phyloP scores from a whole-genome alignment of 2,329 filamentous ascomycete genomes.

The Gliomastix tumulicola region DNA sequence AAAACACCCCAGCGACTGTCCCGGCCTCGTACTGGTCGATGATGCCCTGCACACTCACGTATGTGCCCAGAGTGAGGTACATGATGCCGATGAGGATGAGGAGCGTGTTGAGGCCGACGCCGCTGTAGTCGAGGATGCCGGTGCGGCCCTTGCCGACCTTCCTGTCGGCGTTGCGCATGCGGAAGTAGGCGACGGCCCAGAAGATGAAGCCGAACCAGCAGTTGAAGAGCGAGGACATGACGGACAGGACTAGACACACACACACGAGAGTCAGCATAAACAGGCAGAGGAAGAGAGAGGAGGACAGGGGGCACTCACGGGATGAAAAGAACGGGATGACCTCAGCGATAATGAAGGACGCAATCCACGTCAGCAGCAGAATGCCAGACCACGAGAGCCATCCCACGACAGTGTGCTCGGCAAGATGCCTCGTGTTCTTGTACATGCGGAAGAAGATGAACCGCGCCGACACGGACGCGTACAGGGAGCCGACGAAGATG shows the following conservation, averaged over 20 bases:
- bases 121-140: slow-evolving; percentile 38
- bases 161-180: slow-evolving; percentile 62
- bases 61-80: slow-evolving; percentile 77
- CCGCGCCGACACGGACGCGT: slow-evolving; percentile 81
- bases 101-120: slow-evolving; percentile 60
- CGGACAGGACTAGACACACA: slow-evolving; percentile 44
- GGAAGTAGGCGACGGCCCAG: slow-evolving; percentile 76
- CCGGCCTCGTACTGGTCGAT: slow-evolving; percentile 62
- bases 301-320: slow-evolving; percentile 28
- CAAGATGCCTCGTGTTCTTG: slow-evolving; percentile 71
- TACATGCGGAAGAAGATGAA: slow-evolving; percentile 92
- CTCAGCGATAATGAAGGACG: slow-evolving; percentile 88
- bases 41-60: slow-evolving; percentile 68
- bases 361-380: slow-evolving; percentile 63
- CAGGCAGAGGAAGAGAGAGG: background rate
- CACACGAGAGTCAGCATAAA: background rate
- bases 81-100: slow-evolving; percentile 73
- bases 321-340: slow-evolving; percentile 92
- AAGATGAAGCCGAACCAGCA: slow-evolving; percentile 95
- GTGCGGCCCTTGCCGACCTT: slow-evolving; percentile 45
- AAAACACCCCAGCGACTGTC: slow-evolving; percentile 65
- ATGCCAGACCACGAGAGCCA: slow-evolving; percentile 77
- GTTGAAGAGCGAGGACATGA: slow-evolving; percentile 86
- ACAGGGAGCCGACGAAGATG: slow-evolving; percentile 85
- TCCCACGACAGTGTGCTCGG: slow-evolving; percentile 71